Evolutionary conservation across 306 rosid genomes (phyloP), one percentile per base, ranked within the genome.

Genomic region (Rosa rugosa): DNA sequence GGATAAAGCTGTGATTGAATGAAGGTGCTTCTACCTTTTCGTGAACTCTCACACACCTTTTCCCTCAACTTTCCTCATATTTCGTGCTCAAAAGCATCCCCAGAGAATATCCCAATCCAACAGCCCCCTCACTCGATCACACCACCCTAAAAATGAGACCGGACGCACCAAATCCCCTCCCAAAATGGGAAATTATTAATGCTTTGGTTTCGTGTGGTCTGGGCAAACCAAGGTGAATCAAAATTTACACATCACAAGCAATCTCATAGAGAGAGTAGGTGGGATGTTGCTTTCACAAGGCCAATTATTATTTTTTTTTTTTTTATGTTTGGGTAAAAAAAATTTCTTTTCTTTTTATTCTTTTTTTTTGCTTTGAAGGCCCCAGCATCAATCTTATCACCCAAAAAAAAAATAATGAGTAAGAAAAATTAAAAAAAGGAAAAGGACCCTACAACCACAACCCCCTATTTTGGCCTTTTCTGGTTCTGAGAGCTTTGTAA

Each of bases 231-330:
- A 71, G 71, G n/a, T 72, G 81, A 84, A 82, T 82, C 78, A 76
- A 86, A 59, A 75, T 75, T 76, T 68, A 56, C 84, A 41, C 71
- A 60, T 80, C 72, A 41, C 77, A 80, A 85, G 86, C 80, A 80
- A 67, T 60, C 78, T 57, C 11, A n/a, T 2, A 60, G 18, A 49
- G 38, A 23, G 79, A 78, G 87, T 88, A 0, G 89, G 86, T 85
- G 81, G 70, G 75, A 41, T 36, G 89, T 83, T 46, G 89, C 89
- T 88, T 81, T 88, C 85, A 69, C 4, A 60, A 45, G 71, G 47
- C 71, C 49, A 10, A 73, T 23, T 65, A 59, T 68, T 69, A 40
- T 76, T 56, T 50, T 67, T 69, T 53, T 76, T 69, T 46, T 41
- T 5, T 3, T 40, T 40, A n/a, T n/a, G n/a, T 41, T 41, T 41